Base-by-base conservation (phyloP, 495 filamentous ascomycete genomes). In the Penicillium bovifimosum region DNA sequence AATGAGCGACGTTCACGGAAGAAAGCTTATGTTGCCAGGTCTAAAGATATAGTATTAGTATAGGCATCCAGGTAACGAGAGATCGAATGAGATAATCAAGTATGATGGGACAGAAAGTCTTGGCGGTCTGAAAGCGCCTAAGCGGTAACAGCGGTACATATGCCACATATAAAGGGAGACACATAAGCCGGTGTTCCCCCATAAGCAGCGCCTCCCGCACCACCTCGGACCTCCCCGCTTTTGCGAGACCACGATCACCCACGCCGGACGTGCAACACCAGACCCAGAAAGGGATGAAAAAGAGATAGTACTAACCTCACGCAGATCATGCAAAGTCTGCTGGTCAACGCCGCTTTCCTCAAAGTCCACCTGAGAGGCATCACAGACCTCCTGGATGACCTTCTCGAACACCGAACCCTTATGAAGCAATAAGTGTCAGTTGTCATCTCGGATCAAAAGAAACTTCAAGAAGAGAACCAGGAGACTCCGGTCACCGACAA, bases 331-430 rank as follows among this genome's bases (percentile, higher is more conserved):
- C 59, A 99, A 76, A 41, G 89, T 88, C 57, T 81, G 73, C 65
- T 88, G 86, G 52, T 93, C 89, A 53, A 97, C 87, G 56, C 95
- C 95, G 61, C 85, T 87, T 68, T 97, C 93, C 69, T 99, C 95
- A 70, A 99, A 97, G 68, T 96, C 91, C 62, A 92, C 85, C 68
- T 88, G 81, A 62, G 91, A 96, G 48, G 81, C 80, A 53, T 87
- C 82, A 65, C 95, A 85, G 53, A 97, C 91, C 68, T 93, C 91
- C 52, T 88, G 76, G 71, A 99, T 96, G 76, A 97, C 87, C 67
- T 84, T 79, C 66, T 85, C 76, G 76, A 96, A 99, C 55, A 96
- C 84, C 53, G 68, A 63, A 63, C 95, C 93, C 86, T 88, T 88
- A 62, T 68, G 50, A 55, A 56, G 49, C 48, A 56, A 53, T 53